phyloP scores from a whole-genome alignment of 805 yeast species.

The Teunomyces panamensis region DNA sequence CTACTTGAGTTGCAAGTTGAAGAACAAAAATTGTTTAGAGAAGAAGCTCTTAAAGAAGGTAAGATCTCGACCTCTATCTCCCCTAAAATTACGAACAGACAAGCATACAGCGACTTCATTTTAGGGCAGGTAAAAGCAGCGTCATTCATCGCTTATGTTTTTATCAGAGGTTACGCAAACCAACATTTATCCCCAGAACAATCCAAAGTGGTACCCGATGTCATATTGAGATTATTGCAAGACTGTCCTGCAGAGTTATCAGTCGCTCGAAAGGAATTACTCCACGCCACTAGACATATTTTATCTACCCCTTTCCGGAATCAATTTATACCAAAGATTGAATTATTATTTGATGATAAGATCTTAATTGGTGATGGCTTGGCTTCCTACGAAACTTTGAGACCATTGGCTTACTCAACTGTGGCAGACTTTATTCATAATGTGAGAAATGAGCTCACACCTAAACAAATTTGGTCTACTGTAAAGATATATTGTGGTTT shows the following conservation, averaged over 20 bases:
- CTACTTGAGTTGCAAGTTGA: slow-evolving; percentile 76
- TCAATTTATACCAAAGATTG: slow-evolving; percentile 81
- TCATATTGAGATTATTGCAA: slow-evolving; percentile 79
- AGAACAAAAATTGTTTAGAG: slow-evolving; percentile 53
- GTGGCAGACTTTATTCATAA: slow-evolving; percentile 95
- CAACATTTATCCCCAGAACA: slow-evolving; percentile 46
- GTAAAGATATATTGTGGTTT: slow-evolving; percentile 78
- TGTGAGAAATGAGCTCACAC: slow-evolving; percentile 77
- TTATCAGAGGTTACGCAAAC: slow-evolving; percentile 77
- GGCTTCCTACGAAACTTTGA: slow-evolving; percentile 82
- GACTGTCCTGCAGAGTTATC: slow-evolving; percentile 95
- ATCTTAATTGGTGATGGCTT: slow-evolving; percentile 90
- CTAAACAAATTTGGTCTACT: slow-evolving; percentile 83
- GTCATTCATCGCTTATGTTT: slow-evolving; percentile 88
- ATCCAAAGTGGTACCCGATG: slow-evolving; percentile 71
- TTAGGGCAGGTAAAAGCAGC: slow-evolving; percentile 95
- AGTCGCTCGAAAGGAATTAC: slow-evolving; percentile 84
- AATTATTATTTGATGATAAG: slow-evolving; percentile 78
- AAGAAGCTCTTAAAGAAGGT: slow-evolving; percentile 51
- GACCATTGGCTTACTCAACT: slow-evolving; percentile 92
- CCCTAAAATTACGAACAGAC: slow-evolving; percentile 69
- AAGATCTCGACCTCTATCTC: slow-evolving; percentile 68
- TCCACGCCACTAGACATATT: slow-evolving; percentile 95
- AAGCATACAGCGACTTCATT: slow-evolving; percentile 83
- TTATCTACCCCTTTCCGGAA: slow-evolving; percentile 82